A percentile compares a stretch with the other conserved stretches of the same genome.
Evolutionary conservation across 2,329 filamentous ascomycete genomes (phyloP).

Genomic region (Aureobasidium sp.): DNA sequence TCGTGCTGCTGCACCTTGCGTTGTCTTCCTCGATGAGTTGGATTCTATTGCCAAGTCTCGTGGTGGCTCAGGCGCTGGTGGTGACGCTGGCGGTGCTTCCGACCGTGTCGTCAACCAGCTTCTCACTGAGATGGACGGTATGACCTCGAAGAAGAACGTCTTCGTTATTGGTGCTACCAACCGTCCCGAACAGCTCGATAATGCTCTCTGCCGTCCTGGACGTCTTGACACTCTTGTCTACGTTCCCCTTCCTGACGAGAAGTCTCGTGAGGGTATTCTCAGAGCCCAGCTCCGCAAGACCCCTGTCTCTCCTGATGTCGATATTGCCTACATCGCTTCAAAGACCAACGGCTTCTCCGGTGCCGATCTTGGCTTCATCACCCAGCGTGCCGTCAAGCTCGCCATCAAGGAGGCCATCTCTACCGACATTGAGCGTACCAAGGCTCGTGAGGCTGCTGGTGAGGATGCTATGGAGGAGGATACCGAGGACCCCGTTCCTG

Average conservation of each 20-base stretch:
- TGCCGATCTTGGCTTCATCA: slow-evolving; percentile 98
- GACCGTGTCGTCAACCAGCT: slow-evolving; percentile 99
- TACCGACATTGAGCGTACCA: slow-evolving; percentile 78
- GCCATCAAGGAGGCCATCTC: slow-evolving; percentile 97
- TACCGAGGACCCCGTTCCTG: slow-evolving; percentile 84
- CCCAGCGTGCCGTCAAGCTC: slow-evolving; percentile 97
- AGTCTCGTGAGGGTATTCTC: slow-evolving; percentile 81
- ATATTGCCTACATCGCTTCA: slow-evolving; percentile 84
- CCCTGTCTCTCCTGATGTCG: slow-evolving; percentile 77
- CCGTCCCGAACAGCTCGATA: slow-evolving; percentile 96
- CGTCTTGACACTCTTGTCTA: slow-evolving; percentile 99
- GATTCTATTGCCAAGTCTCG: slow-evolving; percentile 99
- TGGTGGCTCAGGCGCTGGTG: slow-evolving; percentile 90
- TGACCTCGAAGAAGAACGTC: slow-evolving; percentile 99
- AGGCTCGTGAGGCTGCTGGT: slow-evolving; percentile 79
- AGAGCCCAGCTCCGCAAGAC: slow-evolving; percentile 98
- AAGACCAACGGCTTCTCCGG: slow-evolving; percentile 99
- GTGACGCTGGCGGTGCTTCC: slow-evolving; percentile 94
- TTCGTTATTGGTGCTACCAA: slow-evolving; percentile 99
- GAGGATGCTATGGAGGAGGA: slow-evolving; percentile 79
- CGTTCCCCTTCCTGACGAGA: slow-evolving; percentile 89
- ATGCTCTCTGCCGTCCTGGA: slow-evolving; percentile 93
- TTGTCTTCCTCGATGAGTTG: slow-evolving; percentile 97
- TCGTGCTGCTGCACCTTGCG: slow-evolving; percentile 91
- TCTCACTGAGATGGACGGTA: slow-evolving; percentile 97